A percentile compares a stretch with the other conserved stretches of the same genome.
Conservation (phyloP, 805 yeast genomes). For the Schwanniomyces yamadae region DNA sequence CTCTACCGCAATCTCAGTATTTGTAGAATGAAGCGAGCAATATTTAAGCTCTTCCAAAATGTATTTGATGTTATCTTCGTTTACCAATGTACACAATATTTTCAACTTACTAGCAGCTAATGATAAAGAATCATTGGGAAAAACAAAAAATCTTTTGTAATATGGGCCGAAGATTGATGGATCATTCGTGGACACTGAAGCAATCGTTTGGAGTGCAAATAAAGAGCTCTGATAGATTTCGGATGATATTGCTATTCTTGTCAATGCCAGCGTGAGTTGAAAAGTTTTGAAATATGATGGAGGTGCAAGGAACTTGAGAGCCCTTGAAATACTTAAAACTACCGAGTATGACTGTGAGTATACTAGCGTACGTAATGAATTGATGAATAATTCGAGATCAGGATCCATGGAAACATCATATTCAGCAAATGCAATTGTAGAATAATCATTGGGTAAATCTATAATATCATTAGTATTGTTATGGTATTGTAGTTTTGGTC, state of each 20-base stretch:
- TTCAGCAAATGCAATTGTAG: conserved; percentile 12
- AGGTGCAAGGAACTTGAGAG: conserved; percentile 58
- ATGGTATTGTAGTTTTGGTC: conserved; percentile 43
- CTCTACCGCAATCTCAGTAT: conserved; percentile 27
- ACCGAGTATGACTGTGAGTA: conserved; percentile 59
- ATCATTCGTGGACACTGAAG: conserved; percentile 34
- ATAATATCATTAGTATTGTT: conserved; percentile 29
- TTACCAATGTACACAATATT: conserved; percentile 59
- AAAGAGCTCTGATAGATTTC: conserved; percentile 18
- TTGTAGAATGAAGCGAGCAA: conserved; percentile 26
- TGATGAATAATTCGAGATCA: conserved; percentile 58
- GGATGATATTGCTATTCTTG: conserved; percentile 38
- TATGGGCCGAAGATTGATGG: conserved; percentile 29
- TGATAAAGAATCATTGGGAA: conserved; percentile 49
- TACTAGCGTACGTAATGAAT: conserved; percentile 45
- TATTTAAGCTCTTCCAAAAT: conserved; percentile 66
- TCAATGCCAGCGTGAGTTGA: conserved; percentile 50
- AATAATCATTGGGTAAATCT: conserved; percentile 44
- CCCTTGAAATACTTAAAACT: conserved; percentile 57
- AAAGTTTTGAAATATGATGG: conserved; percentile 48
- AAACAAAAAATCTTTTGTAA: conserved; percentile 51
- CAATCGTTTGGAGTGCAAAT: conserved; percentile 48
- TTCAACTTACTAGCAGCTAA: conserved; percentile 56
- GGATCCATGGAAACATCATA: conserved; percentile 46
- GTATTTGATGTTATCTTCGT: conserved; percentile 47